A percentile compares a stretch with the other conserved stretches of the same genome.
These are phyloP conservation scores for Fraxinus paxiana DNA, from an alignment of 305 asterid genomes.

Conservation along the genomic window DNA sequence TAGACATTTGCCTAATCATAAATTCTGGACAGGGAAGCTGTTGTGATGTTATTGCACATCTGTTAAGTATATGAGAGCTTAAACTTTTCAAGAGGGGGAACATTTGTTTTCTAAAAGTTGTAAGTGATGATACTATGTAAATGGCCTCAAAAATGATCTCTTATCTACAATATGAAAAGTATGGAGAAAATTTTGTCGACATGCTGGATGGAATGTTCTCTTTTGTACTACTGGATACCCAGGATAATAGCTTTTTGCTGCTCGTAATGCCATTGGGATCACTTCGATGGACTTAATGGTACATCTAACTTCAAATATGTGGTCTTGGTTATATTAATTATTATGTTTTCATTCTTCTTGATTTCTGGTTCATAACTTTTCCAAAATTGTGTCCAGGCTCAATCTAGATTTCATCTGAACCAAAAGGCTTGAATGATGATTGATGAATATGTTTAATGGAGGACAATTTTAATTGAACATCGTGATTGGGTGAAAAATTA, in stretches of 20 bases:
- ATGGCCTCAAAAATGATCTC: neutral
- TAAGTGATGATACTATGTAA: neutral
- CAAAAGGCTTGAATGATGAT: constrained; percentile 74
- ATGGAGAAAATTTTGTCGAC: constrained; percentile 78
- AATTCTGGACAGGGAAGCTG: constrained; percentile 86
- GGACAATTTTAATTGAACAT: neutral
- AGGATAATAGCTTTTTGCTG: constrained; percentile 78
- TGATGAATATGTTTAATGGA: neutral
- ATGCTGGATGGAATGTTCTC: constrained; percentile 98
- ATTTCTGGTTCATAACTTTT: neutral
- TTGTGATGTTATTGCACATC: constrained; percentile 96
- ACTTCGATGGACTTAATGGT: constrained; percentile 98
- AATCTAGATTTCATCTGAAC: constrained; percentile 84
- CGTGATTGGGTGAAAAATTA: constrained; percentile 9
- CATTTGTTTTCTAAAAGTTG: neutral
- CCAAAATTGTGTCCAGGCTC: constrained; percentile 47
- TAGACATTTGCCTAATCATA: constrained; percentile 58
- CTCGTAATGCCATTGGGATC: constrained; percentile 91
- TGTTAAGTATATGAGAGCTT: constrained; percentile 44
- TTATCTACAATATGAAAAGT: constrained; percentile 66
- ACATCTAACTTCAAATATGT: neutral
- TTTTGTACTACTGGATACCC: constrained; percentile 77
- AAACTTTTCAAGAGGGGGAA: neutral
- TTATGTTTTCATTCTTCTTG: neutral
- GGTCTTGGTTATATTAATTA: neutral